phyloP scores from a whole-genome alignment of 148 eudicot species.

The Rhododendron griersonianum region DNA sequence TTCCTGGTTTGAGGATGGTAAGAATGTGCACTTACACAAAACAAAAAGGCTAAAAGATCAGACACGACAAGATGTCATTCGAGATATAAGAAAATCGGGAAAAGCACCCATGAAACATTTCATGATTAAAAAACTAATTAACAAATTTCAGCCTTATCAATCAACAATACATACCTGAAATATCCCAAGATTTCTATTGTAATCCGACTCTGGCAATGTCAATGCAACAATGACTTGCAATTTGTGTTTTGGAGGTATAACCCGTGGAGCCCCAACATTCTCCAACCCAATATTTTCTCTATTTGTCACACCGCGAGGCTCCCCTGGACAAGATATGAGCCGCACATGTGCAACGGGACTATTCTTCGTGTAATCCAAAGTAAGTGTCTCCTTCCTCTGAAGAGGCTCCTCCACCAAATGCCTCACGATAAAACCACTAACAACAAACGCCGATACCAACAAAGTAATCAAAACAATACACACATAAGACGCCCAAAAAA shows the following conservation, averaged over 20 bases:
- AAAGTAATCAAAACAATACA: constrained; percentile 43
- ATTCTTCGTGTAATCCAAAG: constrained; percentile 72
- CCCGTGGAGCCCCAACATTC: constrained; percentile 27
- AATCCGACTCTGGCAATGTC: constrained; percentile 81
- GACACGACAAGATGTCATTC: neutral
- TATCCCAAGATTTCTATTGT: constrained; percentile 76
- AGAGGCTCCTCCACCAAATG: constrained; percentile 65
- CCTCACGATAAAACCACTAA: constrained; percentile 59
- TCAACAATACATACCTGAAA: constrained; percentile 60
- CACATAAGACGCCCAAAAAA: constrained; percentile 65
- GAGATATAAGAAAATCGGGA: neutral
- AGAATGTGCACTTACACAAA: neutral
- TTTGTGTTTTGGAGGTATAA: constrained; percentile 58
- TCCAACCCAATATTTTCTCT: constrained; percentile 28
- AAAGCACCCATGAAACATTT: neutral
- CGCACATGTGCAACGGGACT: constrained; percentile 68
- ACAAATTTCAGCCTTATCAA: neutral
- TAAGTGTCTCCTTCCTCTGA: constrained; percentile 43
- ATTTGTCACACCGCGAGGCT: constrained; percentile 13
- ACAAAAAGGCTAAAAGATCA: neutral
- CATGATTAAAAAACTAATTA: neutral
- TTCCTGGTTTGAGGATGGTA: neutral
- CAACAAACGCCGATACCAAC: constrained; percentile 51
- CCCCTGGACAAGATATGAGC: constrained; percentile 26
- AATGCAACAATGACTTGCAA: constrained; percentile 59